A percentile compares a stretch with the other conserved stretches of the same genome.
These are phyloP conservation scores for Barnettozyma sp. DNA, from an alignment of 805 yeast genomes.

Conservation along the genomic window DNA sequence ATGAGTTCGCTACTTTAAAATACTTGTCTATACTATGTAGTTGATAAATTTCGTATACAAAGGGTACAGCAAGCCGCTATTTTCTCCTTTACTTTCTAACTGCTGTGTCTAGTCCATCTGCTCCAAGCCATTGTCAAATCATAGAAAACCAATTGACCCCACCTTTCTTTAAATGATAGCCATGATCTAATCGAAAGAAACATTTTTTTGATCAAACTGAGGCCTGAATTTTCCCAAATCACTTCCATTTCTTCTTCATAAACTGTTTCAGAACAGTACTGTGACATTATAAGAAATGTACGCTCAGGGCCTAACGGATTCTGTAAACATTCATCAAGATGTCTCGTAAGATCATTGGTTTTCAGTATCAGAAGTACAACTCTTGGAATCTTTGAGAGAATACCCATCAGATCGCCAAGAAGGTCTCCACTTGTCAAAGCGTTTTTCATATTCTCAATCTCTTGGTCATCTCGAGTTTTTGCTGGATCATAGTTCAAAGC, in stretches of 20 bases:
- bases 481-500: constrained; percentile 61
- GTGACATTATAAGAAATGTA: constrained; percentile 82
- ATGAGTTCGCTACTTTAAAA: neutral
- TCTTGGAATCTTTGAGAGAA: constrained; percentile 75
- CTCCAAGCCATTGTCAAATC: constrained; percentile 15
- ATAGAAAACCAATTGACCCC: constrained; percentile 14
- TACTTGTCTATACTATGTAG: neutral
- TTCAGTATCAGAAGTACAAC: constrained; percentile 81
- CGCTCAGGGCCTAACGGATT: constrained; percentile 83
- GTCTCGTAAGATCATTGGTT: constrained; percentile 89
- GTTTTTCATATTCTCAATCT: constrained; percentile 58
- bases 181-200: constrained; percentile 26
- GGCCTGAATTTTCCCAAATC: constrained; percentile 2
- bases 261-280: constrained; percentile 79
- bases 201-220: neutral
- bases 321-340: constrained; percentile 74
- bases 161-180: constrained; percentile 14
- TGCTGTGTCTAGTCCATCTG: constrained; percentile 16
- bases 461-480: constrained; percentile 48
- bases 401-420: constrained; percentile 67
- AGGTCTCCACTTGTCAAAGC: constrained; percentile 58
- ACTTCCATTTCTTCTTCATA: constrained; percentile 55
- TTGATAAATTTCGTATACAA: too few species aligned
- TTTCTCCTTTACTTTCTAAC: too few species aligned
- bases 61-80: too few species aligned